Conservation (phyloP, 371 early-diverging fungal species). For the Umbelopsis sp. region DNA sequence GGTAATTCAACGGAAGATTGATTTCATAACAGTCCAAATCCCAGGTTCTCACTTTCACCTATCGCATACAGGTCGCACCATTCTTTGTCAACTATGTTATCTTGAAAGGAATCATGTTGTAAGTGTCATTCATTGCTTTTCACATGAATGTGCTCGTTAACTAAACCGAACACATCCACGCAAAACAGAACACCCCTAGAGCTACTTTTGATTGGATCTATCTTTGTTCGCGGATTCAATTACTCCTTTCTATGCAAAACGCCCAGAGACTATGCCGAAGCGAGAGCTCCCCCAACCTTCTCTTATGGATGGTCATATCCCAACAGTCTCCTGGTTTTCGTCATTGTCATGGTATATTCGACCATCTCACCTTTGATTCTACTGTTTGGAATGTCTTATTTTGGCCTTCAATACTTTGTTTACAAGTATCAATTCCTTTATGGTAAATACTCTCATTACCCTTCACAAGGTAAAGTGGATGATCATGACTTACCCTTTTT, state of each 20-base stretch:
- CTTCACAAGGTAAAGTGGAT: not conserved
- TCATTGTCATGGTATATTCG: slow-evolving; percentile 86
- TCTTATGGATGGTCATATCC: slow-evolving; percentile 70
- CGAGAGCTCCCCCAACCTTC: slow-evolving; percentile 59
- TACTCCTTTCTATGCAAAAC: slow-evolving; percentile 63
- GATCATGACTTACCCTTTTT: not conserved
- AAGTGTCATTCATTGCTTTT: slow-evolving; percentile 17
- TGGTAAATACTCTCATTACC: slow-evolving; percentile 38
- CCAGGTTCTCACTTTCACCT: not conserved
- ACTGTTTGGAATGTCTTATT: slow-evolving; percentile 79
- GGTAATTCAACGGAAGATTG: slow-evolving; percentile 24
- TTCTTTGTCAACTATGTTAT: slow-evolving; percentile 81
- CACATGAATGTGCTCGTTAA: not conserved
- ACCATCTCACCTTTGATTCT: slow-evolving; percentile 87
- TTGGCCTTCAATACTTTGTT: slow-evolving; percentile 75
- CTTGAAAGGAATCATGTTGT: slow-evolving; percentile 66
- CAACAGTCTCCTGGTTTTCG: slow-evolving; percentile 75
- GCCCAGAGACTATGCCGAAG: slow-evolving; percentile 71
- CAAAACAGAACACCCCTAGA: slow-evolving; percentile 60
- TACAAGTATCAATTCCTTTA: slow-evolving; percentile 87
- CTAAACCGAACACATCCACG: no score
- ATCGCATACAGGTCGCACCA: slow-evolving; percentile 58
- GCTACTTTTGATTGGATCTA: slow-evolving; percentile 61
- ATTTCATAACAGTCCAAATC: not conserved
- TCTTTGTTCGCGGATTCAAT: slow-evolving; percentile 42